phyloP scores from a whole-genome alignment of 768 basidiomycete genomes.

The Kwoniella dendrophila region DNA sequence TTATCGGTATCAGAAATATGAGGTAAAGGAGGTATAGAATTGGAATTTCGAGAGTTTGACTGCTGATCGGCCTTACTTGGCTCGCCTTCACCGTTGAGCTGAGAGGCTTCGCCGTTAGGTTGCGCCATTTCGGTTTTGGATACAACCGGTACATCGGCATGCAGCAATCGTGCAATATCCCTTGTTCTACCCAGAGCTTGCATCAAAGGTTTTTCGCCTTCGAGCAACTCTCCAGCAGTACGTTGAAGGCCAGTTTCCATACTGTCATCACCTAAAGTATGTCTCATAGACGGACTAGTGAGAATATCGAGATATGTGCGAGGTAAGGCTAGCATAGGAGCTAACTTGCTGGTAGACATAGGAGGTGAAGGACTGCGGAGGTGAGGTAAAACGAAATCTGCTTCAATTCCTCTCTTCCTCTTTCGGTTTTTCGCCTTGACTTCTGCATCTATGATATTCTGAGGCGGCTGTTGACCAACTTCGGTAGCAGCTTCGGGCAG shows the following conservation, averaged over 20 bases:
- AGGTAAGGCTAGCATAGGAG: slow-evolving; percentile 45
- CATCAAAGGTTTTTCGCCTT: slow-evolving; percentile 53
- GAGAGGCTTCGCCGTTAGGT: not conserved
- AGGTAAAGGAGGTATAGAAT: slow-evolving; percentile 32
- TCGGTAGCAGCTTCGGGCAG: slow-evolving; percentile 48
- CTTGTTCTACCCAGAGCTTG: slow-evolving; percentile 48
- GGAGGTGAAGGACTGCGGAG: slow-evolving; percentile 48
- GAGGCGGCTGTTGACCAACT: slow-evolving; percentile 33
- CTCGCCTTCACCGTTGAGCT: slow-evolving; percentile 3
- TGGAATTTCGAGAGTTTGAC: not conserved
- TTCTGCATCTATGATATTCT: slow-evolving; percentile 29
- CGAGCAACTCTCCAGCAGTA: slow-evolving; percentile 55
- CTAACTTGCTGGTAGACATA: slow-evolving; percentile 32
- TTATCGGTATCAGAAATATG: slow-evolving; percentile 46
- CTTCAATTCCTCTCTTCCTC: slow-evolving; percentile 26
- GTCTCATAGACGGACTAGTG: slow-evolving; percentile 49
- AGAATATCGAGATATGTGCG: slow-evolving; percentile 52
- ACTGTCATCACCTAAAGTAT: slow-evolving; percentile 53
- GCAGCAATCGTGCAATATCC: slow-evolving; percentile 40
- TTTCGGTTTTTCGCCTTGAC: slow-evolving; percentile 18
- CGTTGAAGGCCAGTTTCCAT: slow-evolving; percentile 54
- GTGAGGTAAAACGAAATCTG: slow-evolving; percentile 40
- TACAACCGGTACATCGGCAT: slow-evolving; percentile 28
- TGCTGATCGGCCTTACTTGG: slow-evolving; percentile 5
- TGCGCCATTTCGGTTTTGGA: slow-evolving; percentile 8